Percentiles rank a stretch among this genome's conserved stretches.
These are phyloP conservation scores for Ephemerocybe angulata DNA, from an alignment of 768 basidiomycete genomes.

Conservation along the genomic window DNA sequence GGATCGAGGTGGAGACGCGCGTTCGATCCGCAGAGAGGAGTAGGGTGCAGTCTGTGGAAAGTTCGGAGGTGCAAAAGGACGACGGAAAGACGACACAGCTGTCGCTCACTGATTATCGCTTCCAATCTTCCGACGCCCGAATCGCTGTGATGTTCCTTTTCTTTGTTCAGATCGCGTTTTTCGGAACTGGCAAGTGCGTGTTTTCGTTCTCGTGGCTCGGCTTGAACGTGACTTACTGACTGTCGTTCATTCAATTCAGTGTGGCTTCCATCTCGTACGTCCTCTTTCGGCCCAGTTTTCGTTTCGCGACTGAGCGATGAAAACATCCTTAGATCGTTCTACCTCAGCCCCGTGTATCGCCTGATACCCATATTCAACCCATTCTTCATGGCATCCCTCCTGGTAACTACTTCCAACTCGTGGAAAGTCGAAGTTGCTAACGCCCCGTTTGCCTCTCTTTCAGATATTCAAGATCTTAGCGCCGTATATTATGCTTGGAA, in stretches of 20 bases:
- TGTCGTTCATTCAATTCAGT: conserved; percentile 31
- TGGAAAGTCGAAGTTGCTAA: neutral
- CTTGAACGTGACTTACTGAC: neutral
- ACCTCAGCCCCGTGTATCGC: conserved; percentile 84
- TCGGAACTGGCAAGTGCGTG: conserved; percentile 79
- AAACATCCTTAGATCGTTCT: conserved; percentile 57
- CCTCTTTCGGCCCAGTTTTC: neutral
- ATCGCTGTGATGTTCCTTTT: conserved; percentile 81
- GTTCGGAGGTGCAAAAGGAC: too few relatives aligned
- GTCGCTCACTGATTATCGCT: conserved; percentile 30
- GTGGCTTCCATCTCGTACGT: conserved; percentile 81
- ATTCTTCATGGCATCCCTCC: conserved; percentile 72
- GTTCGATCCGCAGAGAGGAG: conserved; percentile 17
- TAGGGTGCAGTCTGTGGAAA: neutral
- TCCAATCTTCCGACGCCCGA: conserved; percentile 60
- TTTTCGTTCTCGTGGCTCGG: neutral
- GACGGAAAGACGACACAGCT: neutral
- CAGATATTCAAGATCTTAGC: conserved; percentile 81
- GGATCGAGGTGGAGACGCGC: conserved; percentile 61
- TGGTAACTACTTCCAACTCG: conserved; percentile 40
- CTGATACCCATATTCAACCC: conserved; percentile 83
- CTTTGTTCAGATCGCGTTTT: conserved; percentile 84
- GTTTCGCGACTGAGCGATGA: neutral
- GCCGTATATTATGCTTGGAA: conserved; percentile 75
- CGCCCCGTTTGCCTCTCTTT: neutral